Percentiles rank a stretch among this genome's conserved stretches.
phyloP scores from a whole-genome alignment of 352 stramenopile genomes.

The Thraustotheca clavata region DNA sequence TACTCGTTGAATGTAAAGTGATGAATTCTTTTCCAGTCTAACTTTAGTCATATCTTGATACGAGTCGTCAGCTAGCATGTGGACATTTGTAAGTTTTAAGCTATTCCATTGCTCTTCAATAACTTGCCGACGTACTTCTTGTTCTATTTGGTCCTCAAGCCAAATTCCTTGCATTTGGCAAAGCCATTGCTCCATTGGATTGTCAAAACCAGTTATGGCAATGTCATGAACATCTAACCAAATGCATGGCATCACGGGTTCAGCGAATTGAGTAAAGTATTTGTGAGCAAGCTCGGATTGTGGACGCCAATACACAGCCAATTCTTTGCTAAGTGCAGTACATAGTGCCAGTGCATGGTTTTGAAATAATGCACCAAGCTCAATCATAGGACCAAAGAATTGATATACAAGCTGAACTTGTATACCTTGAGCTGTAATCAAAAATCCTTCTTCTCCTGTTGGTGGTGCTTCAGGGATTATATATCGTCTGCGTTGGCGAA shows the following conservation, averaged over 20 bases:
- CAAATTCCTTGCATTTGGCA: constrained; percentile 60
- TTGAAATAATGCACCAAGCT: constrained; percentile 27
- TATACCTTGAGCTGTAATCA: constrained; percentile 44
- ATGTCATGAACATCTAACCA: constrained; percentile 47
- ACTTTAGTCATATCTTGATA: constrained; percentile 40
- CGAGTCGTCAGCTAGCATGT: constrained; percentile 31
- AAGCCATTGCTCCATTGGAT: constrained; percentile 55
- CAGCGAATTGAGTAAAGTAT: constrained; percentile 43
- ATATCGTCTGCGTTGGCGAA: constrained; percentile 32
- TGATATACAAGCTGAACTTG: constrained; percentile 29
- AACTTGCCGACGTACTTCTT: constrained; percentile 48
- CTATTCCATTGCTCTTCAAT: constrained; percentile 50
- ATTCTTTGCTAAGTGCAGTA: constrained; percentile 23
- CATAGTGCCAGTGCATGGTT: constrained; percentile 29
- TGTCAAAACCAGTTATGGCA: constrained; percentile 36
- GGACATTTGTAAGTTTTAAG: constrained; percentile 46
- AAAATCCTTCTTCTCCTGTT: constrained; percentile 34
- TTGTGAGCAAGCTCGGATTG: constrained; percentile 52
- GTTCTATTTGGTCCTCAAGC: constrained; percentile 57
- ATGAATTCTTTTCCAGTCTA: constrained; percentile 46
- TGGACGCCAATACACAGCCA: constrained; percentile 41
- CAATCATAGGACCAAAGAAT: constrained; percentile 28
- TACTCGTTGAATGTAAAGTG: constrained; percentile 49
- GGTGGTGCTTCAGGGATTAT: constrained; percentile 23
- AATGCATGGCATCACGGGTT: constrained; percentile 30